Evolutionary conservation across 805 yeast species (phyloP), one percentile per base, ranked within the genome.

Genomic region (Wickerhamiella kurtzmanii): DNA sequence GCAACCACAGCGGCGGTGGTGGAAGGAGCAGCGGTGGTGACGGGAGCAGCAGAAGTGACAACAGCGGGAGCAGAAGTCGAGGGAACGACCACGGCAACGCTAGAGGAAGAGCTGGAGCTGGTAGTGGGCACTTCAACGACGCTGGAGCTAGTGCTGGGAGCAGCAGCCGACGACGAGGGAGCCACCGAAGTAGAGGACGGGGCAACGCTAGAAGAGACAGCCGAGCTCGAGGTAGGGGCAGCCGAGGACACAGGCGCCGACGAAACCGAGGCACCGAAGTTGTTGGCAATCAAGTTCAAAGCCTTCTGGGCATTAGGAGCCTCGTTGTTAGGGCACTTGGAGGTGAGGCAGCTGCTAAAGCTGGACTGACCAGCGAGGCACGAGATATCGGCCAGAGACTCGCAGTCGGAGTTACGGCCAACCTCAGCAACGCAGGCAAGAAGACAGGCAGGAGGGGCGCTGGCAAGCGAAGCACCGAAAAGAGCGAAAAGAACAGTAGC

Each of bases 361-460:
- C 73, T 66, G 50, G 65, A 49, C 41, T 42, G 49, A 39, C 72
- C 63, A 66, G 94, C 83, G 57, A 82, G 66, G 71, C 95, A 86
- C 39, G 67, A 57, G 54, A 84, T 69, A 59, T 82, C 77, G 63
- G 74, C 75, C 63, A 85, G 63, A 48, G 78, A 69, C 49, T 67
- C 55, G 42, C 67, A 55, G 41, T 35, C 21, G 50, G 45, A 46
- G 49, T 43, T 44, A 22, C 43, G 50, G 52, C 73, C 70, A 47
- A 82, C 88, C 58, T 76, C 72, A 48, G 85, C 74, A 49, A 83
- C 89, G 75, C 95, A 86, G 37, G 95, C 94, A 63, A 87, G 71
- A 55, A 87, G 68, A 71, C 95, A 87, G 36, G 96, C 95, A 50
- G 96, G 95, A 44, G 95, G 92, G 47, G 89, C 44, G 19, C 41